phyloP scores from a whole-genome alignment of 2,329 filamentous ascomycete genomes.

The Didymella arachidicola region DNA sequence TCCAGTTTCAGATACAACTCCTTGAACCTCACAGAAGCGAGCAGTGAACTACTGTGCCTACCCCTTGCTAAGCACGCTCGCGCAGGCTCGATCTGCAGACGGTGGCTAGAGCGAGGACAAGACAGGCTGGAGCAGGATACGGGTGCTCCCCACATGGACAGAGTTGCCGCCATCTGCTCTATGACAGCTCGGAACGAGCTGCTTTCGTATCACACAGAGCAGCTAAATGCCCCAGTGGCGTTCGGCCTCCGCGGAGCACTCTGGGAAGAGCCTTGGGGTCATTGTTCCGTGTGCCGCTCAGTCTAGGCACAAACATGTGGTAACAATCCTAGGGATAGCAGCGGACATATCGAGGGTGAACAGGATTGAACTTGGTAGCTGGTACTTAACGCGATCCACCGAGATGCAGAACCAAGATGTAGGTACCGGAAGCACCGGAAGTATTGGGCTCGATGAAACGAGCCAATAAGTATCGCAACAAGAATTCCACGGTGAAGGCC shows the following conservation, averaged over 20 bases:
- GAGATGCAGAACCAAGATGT: neutral
- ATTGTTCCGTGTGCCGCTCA: neutral
- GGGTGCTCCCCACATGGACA: neutral
- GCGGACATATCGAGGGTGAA: neutral
- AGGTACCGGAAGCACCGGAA: neutral
- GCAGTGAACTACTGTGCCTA: neutral
- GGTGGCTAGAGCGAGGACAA: neutral
- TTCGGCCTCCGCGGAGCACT: neutral
- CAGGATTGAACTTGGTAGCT: neutral
- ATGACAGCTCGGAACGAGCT: neutral
- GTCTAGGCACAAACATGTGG: neutral
- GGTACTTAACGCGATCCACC: neutral
- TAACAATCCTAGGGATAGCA: neutral
- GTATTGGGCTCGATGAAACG: neutral
- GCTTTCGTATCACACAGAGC: neutral
- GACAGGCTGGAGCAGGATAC: neutral
- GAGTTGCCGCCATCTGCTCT: neutral
- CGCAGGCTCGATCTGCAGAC: neutral
- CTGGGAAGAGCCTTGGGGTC: neutral
- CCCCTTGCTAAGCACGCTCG: neutral
- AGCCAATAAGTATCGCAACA: neutral
- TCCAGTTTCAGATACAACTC: neutral
- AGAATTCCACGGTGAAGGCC: neutral
- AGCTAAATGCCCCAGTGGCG: neutral
- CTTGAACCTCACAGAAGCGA: neutral